These are phyloP conservation scores for Xylaria arbuscula DNA, from an alignment of 2,329 filamentous ascomycete species.

Conservation along the genomic window DNA sequence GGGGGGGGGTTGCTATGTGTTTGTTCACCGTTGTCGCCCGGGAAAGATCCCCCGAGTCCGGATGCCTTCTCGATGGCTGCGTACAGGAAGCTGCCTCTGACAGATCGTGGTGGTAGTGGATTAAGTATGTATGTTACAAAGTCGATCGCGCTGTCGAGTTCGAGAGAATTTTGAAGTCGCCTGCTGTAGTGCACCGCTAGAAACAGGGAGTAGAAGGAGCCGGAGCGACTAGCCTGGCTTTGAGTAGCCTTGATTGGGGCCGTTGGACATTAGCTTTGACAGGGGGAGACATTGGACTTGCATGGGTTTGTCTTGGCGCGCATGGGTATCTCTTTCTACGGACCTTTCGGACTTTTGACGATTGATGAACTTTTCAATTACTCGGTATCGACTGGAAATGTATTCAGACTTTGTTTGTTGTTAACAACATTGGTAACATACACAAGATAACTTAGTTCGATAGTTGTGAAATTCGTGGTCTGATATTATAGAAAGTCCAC, in stretches of 20 bases:
- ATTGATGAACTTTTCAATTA: neutral
- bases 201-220: conserved; percentile 28
- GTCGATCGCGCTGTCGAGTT: neutral
- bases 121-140: neutral
- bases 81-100: conserved; percentile 9
- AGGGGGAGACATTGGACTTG: conserved; percentile 22
- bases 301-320: conserved; percentile 30
- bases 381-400: too few relatives aligned
- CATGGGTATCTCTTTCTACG: conserved; percentile 22
- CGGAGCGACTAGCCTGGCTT: conserved; percentile 16
- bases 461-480: neutral
- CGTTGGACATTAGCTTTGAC: conserved; percentile 29
- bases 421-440: too few relatives aligned
- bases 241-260: conserved; percentile 29
- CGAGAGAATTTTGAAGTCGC: conserved; percentile 16
- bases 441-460: too few relatives aligned
- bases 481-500: conserved; percentile 16
- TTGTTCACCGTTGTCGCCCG: neutral
- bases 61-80: conserved; percentile 7
- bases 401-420: too few relatives aligned
- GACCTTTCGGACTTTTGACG: conserved; percentile 28
- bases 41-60: conserved; percentile 3
- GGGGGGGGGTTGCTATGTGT: neutral
- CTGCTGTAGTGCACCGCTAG: conserved; percentile 17
- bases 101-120: neutral